A percentile compares a stretch with the other conserved stretches of the same genome.
These are phyloP conservation scores for Suillus weaverae DNA, from an alignment of 768 basidiomycete species.

Conservation along the genomic window DNA sequence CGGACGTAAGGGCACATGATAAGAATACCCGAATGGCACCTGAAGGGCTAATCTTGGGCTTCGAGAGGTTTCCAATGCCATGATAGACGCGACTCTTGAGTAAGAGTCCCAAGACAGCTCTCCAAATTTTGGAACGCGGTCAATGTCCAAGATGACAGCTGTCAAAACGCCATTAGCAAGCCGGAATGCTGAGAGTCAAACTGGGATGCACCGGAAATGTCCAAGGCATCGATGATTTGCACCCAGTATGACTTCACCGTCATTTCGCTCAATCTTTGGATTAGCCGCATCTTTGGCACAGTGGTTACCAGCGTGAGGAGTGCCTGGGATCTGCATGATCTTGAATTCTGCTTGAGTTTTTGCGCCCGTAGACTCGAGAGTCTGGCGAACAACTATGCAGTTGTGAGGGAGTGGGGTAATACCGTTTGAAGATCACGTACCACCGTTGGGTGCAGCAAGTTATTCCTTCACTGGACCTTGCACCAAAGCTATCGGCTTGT, in stretches of 20 bases:
- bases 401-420: too few species aligned
- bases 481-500: neutral
- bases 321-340: neutral
- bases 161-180: neutral
- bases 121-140: neutral
- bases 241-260: neutral
- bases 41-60: too few species aligned
- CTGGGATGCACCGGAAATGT: neutral
- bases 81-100: too few species aligned
- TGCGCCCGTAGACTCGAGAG: neutral
- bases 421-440: neutral
- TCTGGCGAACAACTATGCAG: neutral
- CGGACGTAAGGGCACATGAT: neutral
- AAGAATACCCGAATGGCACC: too few species aligned
- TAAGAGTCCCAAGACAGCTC: neutral
- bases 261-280: neutral
- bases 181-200: too few species aligned
- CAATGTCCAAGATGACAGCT: neutral
- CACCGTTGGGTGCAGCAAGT: neutral
- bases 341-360: neutral
- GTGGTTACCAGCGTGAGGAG: neutral
- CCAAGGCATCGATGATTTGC: neutral
- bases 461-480: neutral
- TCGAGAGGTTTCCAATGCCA: too few species aligned
- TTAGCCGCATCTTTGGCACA: neutral